These are phyloP conservation scores for Closterium sp. DNA, from an alignment of 139 green algal species.

Conservation along the genomic window DNA sequence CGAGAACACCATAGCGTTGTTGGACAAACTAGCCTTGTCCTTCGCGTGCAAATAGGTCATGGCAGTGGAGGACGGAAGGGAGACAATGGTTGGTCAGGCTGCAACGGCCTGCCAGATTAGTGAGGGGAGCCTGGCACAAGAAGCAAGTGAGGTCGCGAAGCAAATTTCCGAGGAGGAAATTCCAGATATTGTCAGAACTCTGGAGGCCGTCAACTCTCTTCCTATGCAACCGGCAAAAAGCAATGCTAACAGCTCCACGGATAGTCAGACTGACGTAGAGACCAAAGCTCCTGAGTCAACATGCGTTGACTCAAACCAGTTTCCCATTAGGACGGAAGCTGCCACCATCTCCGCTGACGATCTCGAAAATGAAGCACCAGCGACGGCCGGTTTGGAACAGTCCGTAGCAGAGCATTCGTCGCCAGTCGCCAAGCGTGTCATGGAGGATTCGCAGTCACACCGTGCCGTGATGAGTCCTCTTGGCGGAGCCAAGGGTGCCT, in stretches of 20 bases:
- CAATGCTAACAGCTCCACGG: background rate
- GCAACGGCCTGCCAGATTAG: background rate
- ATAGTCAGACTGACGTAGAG: background rate
- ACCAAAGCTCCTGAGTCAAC: background rate
- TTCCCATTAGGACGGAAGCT: background rate
- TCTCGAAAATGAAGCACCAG: background rate
- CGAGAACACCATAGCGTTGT: background rate
- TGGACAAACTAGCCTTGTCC: background rate
- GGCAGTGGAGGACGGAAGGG: background rate
- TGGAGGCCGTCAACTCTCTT: background rate
- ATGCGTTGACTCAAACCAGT: background rate
- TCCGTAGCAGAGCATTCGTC: background rate
- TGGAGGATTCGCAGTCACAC: background rate
- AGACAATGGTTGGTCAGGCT: background rate
- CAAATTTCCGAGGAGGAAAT: background rate
- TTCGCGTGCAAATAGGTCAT: background rate
- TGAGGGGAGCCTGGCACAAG: background rate
- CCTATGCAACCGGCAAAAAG: background rate
- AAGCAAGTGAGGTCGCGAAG: background rate
- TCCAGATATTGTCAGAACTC: background rate
- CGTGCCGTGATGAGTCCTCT: background rate
- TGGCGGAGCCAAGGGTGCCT: background rate
- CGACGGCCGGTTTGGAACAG: background rate
- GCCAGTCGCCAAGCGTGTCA: background rate
- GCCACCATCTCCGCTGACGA: background rate